These are phyloP conservation scores for Nitzschia palea DNA, from an alignment of 108 stramenopile genomes.

Conservation along the genomic window DNA sequence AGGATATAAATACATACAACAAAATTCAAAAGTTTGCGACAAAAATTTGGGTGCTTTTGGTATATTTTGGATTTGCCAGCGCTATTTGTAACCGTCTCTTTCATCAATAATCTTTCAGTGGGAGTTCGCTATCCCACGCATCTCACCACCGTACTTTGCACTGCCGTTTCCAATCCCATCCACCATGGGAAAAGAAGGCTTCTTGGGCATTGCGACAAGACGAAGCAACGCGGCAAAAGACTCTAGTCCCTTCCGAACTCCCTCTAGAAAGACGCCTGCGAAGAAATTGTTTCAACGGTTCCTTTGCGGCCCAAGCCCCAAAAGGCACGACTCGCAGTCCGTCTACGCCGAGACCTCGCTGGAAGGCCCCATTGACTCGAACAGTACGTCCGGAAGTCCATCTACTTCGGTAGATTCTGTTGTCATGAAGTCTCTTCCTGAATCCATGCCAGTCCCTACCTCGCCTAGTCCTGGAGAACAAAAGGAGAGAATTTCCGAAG, in stretches of 20 bases:
- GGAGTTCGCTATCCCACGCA: too few relatives aligned
- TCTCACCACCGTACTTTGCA: too few relatives aligned
- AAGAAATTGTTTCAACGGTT: constrained; percentile 9
- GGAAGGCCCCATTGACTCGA: constrained; percentile 12
- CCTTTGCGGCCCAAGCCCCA: not conserved
- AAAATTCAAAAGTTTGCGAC: too few relatives aligned
- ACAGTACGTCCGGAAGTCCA: constrained; percentile 8
- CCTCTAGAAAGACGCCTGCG: constrained; percentile 5
- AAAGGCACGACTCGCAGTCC: not conserved
- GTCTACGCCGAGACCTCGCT: constrained; percentile 4
- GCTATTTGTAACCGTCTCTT: too few relatives aligned
- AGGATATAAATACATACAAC: too few relatives aligned
- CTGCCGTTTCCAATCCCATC: not conserved
- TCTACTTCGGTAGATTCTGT: too few relatives aligned
- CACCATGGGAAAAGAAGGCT: constrained; percentile 3
- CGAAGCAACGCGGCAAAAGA: not conserved
- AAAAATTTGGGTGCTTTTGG: too few relatives aligned
- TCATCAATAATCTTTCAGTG: too few relatives aligned
- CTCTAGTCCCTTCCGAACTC: not conserved
- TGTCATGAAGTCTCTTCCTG: not conserved
- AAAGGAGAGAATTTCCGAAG: not conserved
- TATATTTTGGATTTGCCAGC: too few relatives aligned
- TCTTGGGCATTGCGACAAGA: not conserved
- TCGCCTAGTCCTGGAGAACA: too few relatives aligned
- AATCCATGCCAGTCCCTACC: too few relatives aligned